A percentile compares a stretch with the other conserved stretches of the same genome.
phyloP scores from a whole-genome alignment of 2,329 filamentous ascomycete genomes.

The Claviceps fusiformis region DNA sequence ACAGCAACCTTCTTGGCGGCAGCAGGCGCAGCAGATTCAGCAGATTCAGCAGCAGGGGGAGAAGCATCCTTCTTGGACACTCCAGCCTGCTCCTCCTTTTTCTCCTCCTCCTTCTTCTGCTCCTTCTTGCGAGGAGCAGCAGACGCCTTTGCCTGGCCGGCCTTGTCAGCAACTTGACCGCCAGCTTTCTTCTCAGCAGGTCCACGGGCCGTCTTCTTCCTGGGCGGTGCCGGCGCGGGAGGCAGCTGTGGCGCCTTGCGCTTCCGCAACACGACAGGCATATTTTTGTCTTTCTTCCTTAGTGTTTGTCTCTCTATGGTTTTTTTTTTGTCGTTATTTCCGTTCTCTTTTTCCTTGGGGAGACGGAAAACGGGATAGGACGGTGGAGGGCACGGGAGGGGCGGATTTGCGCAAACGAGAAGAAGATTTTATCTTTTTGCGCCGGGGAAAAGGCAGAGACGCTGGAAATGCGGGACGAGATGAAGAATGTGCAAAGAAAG shows the following conservation, averaged over 20 bases:
- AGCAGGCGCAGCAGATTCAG: constrained; percentile 6
- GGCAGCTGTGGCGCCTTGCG: constrained; percentile 41
- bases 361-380: not conserved
- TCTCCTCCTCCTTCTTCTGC: not conserved
- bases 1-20: constrained; percentile 32
- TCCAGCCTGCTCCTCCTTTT: constrained; percentile 9
- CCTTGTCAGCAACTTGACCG: not conserved
- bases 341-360: not conserved
- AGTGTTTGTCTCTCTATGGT: no score
- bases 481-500: not conserved
- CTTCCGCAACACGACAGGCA: constrained; percentile 48
- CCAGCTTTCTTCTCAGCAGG: not conserved
- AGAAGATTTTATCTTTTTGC: not conserved
- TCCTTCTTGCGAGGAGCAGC: constrained; percentile 6
- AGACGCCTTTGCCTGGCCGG: not conserved
- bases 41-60: not conserved
- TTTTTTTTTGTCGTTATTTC: no score
- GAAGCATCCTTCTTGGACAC: constrained; percentile 13
- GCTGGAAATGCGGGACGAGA: not conserved
- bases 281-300: constrained; percentile 13
- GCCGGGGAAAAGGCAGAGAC: not conserved
- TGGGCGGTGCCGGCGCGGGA: constrained; percentile 29
- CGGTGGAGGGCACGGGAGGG: not conserved
- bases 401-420: no score
- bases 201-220: constrained; percentile 10